Percentiles rank a stretch among this genome's conserved stretches.
Conservation (phyloP, 2,329 filamentous ascomycete species). For the Mariannaea sp. region DNA sequence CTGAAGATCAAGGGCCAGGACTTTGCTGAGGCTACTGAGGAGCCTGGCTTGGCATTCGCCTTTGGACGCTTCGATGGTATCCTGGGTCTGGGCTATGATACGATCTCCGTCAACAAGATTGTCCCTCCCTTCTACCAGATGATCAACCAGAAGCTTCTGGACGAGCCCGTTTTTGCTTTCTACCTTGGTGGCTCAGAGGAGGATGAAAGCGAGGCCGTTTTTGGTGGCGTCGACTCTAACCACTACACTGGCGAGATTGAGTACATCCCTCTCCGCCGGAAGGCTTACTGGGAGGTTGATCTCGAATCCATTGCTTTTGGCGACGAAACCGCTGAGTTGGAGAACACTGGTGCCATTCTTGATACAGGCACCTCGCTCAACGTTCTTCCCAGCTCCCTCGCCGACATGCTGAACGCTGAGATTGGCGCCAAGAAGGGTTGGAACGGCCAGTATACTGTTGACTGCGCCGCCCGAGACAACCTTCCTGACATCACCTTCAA, state of each 20-base stretch:
- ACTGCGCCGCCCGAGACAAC: conserved; percentile 80
- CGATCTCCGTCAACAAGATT: conserved; percentile 95
- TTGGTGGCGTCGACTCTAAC: conserved; percentile 83
- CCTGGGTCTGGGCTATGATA: conserved; percentile 90
- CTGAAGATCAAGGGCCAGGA: conserved; percentile 85
- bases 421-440: conserved; percentile 98
- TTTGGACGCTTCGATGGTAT: conserved; percentile 98
- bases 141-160: conserved; percentile 85
- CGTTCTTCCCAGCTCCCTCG: conserved; percentile 86
- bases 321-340: conserved; percentile 82
- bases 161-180: conserved; percentile 94
- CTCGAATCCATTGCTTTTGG: conserved; percentile 91
- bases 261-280: conserved; percentile 93
- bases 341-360: conserved; percentile 93
- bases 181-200: conserved; percentile 76
- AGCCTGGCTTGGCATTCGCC: conserved; percentile 95
- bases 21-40: conserved; percentile 94
- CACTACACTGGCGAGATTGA: conserved; percentile 85
- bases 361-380: conserved; percentile 99
- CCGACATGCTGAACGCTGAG: conserved; percentile 95
- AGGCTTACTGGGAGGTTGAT: conserved; percentile 99
- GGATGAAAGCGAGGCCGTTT: conserved; percentile 82
- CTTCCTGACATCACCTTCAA: conserved; percentile 93
- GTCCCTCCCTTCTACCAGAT: conserved; percentile 96
- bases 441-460: conserved; percentile 94